A percentile compares a stretch with the other conserved stretches of the same genome.
Evolutionary conservation across 2,329 filamentous ascomycete species (phyloP).

Genomic region (Monilinia fructicola): DNA sequence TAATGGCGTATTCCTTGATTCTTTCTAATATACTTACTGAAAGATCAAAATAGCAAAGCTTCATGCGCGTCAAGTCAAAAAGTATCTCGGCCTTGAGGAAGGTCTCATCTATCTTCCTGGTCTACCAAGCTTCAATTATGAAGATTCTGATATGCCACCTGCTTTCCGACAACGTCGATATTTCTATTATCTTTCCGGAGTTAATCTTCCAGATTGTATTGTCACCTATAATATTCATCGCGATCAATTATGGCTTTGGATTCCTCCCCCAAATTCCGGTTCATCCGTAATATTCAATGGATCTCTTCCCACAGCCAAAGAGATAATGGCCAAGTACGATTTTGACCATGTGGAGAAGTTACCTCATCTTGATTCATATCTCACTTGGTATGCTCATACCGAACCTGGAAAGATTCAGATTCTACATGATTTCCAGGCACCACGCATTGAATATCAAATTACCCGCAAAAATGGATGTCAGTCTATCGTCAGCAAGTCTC

Average conservation of each 20-base stretch:
- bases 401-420: constrained; percentile 47
- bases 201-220: constrained; percentile 54
- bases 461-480: constrained; percentile 19
- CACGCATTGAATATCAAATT: constrained; percentile 16
- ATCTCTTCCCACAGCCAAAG: constrained; percentile 56
- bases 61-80: constrained; percentile 49
- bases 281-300: constrained; percentile 63
- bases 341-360: constrained; percentile 65
- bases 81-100: constrained; percentile 43
- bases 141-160: constrained; percentile 58
- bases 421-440: constrained; percentile 46
- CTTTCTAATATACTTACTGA: not conserved
- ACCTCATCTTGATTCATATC: constrained; percentile 51
- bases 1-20: not conserved
- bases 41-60: constrained; percentile 46
- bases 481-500: constrained; percentile 14
- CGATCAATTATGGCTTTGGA: constrained; percentile 69
- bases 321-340: constrained; percentile 63
- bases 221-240: constrained; percentile 57
- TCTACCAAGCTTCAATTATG: constrained; percentile 49
- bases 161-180: constrained; percentile 60
- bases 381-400: constrained; percentile 44
- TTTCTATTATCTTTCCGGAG: constrained; percentile 60
- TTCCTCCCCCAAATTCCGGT: constrained; percentile 65
- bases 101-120: constrained; percentile 59